Base-by-base conservation (phyloP, 2,329 filamentous ascomycete genomes). In the Cadophora sp. region DNA sequence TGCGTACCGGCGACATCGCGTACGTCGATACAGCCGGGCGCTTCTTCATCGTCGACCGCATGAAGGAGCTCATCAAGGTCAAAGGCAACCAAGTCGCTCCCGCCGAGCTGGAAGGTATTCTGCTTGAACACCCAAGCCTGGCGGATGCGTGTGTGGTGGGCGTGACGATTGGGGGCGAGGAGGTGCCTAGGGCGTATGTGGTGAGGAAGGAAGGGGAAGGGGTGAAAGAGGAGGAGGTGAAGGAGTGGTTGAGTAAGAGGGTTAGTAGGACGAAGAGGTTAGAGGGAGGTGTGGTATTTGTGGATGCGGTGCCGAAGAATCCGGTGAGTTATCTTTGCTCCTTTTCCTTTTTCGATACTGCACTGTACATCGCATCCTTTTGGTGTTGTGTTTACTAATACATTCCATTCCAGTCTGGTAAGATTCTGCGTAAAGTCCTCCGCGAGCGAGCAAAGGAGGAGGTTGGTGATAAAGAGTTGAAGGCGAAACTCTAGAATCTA, bases 1-100 rank as follows among this genome's bases (percentile, higher is more conserved):
- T 97, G 63, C 81, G 81, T 58, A 84, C 83, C 0, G 82, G 83
- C 0, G 82, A 84, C 65, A 79, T 84, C 0, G 82, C 81, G 56
- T 90, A 92, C 71, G 87, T 92, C 72, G 92, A 97, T 76, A 81
- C 85, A 50, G 84, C 91, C 63, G 92, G 92, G 29, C 46, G 95
- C 75, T 92, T 97, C 75, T 97, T 89, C 82, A 94, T 97, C 77
- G 97, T 94, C 0, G 94, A 97, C 77, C 90, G 73, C 2, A 65
- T 73, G 70, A 73, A 82, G 74, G 80, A 84, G 67, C 74, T 84
- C 9, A 84, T 84, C 73, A 84, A 84, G 70, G 83, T 83, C 64
- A 83, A 84, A 70, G 83, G 83, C 1, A 75, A 83, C 40, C 82
- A 85, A 74, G 81, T 85, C 19, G 80, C 83, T 11, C 83, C 83